Evolutionary conservation across 2,329 filamentous ascomycete species (phyloP), one percentile per base, ranked within the genome.

Genomic region (Cordyceps javanica): DNA sequence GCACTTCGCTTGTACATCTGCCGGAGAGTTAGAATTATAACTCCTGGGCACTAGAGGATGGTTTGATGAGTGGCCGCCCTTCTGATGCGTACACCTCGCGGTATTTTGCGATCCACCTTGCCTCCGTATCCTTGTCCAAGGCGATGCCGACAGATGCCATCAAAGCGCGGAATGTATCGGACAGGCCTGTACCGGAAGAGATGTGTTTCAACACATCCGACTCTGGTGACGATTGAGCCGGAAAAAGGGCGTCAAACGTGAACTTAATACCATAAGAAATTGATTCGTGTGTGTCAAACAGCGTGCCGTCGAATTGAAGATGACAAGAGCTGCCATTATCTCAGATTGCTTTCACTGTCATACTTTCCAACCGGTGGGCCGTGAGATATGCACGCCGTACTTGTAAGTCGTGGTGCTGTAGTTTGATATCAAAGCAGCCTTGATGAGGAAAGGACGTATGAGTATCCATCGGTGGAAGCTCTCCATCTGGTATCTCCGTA

Each of bases 281-380:
- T 26, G 62, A 60, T 14, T 46, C 21, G 45, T 61, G 52, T 7
- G 59, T 61, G 39, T 64, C 59, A 51, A 63, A 62, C 23, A 63
- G 48, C n/a, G 51, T 62, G 49, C 60, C 57, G 32, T 61, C 60
- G 30, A 63, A 64, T 61, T 59, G 30, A 61, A 59, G 11, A 62
- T 60, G 2, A 62, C 50, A 16, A 64, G 59, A n/a, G 44, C 16
- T n/a, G 42, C 34, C 45, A 44, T 58, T 21, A 21, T 60, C 9
- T 36, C 6, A n/a, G 14, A 13, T 23, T n/a, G 6, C 8, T 16
- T 41, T 19, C n/a, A 9, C n/a, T 19, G n/a, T 19, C n/a, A 19
- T n/a, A 4, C 3, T 6, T 39, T 21, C 2, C 5, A 10, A 39
- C n/a, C n/a, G n/a, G n/a, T 19, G 38, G 10, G 7, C 21, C 7